Conservation (phyloP, 148 eudicot genomes). For the Drosera capensis region DNA sequence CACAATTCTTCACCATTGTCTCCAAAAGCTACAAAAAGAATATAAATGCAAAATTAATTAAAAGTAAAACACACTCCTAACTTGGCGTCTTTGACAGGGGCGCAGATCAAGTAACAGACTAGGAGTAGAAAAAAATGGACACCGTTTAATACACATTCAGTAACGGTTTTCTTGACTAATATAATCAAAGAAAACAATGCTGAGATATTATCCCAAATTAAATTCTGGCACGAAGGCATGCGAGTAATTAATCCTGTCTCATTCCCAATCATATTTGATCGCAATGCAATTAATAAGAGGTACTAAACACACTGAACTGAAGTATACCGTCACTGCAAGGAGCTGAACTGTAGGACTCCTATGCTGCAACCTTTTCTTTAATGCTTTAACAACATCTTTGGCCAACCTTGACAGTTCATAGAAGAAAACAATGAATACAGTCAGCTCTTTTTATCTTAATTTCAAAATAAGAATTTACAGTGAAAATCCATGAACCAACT, state of each 20-base stretch:
- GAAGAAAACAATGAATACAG: not conserved
- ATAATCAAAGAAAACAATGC: not conserved
- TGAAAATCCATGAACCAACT: not conserved
- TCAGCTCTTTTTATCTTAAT: not conserved
- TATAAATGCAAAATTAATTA: not conserved
- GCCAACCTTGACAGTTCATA: slow-evolving; percentile 37
- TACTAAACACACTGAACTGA: no score
- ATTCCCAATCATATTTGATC: no score
- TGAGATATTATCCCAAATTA: no score
- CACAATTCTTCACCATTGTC: slow-evolving; percentile 97
- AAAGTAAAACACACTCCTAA: not conserved
- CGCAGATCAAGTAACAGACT: no score
- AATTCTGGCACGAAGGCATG: no score
- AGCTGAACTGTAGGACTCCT: slow-evolving; percentile 83
- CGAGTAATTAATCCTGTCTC: no score
- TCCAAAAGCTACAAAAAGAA: slow-evolving; percentile 53
- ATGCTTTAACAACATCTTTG: slow-evolving; percentile 71
- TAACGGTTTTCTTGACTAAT: not conserved
- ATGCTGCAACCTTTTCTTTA: slow-evolving; percentile 81
- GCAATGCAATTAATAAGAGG: no score
- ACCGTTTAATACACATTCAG: not conserved
- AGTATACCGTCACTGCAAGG: slow-evolving; percentile 82
- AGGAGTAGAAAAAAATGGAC: no score
- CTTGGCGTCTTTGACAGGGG: no score
- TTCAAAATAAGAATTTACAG: not conserved